phyloP scores from a whole-genome alignment of 805 yeast genomes.

The Tetrapisispora phaffii region DNA sequence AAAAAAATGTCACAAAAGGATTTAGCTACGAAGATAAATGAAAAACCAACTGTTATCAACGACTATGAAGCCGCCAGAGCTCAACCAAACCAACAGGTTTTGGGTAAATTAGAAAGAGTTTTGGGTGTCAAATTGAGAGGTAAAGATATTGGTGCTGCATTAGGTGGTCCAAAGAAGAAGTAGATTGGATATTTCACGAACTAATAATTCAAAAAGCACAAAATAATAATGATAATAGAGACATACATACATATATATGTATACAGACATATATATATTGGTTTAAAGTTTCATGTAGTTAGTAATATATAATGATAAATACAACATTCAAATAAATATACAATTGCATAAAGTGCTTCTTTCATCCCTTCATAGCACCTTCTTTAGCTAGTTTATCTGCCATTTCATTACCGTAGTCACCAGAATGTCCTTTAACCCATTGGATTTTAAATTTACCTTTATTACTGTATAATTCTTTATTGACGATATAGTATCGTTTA shows the following conservation, averaged over 20 bases:
- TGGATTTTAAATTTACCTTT: constrained; percentile 36
- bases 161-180: constrained; percentile 40
- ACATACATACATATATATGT: background rate
- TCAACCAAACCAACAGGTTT: constrained; percentile 88
- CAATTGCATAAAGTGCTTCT: too few relatives aligned
- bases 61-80: constrained; percentile 97
- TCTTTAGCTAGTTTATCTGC: constrained; percentile 67
- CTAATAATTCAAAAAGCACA: background rate
- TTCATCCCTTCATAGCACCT: constrained; percentile 35
- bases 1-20: constrained; percentile 91
- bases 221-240: background rate
- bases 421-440: constrained; percentile 69
- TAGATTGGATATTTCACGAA: constrained; percentile 6
- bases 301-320: background rate
- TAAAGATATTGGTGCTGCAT: constrained; percentile 86
- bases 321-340: too few relatives aligned
- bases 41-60: constrained; percentile 88
- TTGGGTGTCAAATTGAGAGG: constrained; percentile 94
- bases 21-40: constrained; percentile 88
- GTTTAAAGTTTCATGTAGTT: background rate
- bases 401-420: constrained; percentile 57
- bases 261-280: background rate
- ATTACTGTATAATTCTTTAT: constrained; percentile 18
- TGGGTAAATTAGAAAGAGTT: constrained; percentile 87
- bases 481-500: constrained; percentile 28